These are phyloP conservation scores for Microcyclospora pomicola DNA, from an alignment of 2,329 filamentous ascomycete species.

Conservation along the genomic window DNA sequence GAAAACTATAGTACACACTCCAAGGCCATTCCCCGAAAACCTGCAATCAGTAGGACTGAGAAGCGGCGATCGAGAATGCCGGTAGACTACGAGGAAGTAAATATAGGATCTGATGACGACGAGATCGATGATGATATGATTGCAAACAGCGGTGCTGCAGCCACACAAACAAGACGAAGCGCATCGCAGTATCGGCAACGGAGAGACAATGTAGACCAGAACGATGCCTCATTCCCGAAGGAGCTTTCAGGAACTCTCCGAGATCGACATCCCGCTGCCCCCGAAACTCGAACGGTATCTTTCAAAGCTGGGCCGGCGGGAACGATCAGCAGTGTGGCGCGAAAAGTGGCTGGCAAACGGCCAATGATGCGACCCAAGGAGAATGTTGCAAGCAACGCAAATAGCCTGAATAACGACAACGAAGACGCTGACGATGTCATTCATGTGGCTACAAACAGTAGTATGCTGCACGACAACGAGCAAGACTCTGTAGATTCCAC, in stretches of 20 bases:
- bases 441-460: constrained; percentile 6
- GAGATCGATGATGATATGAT: constrained; percentile 16
- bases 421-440: constrained; percentile 16
- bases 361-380: constrained; percentile 17
- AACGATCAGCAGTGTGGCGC: too few relatives aligned
- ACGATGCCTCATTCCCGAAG: background rate
- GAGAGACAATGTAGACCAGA: background rate
- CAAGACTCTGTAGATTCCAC: constrained; percentile 8
- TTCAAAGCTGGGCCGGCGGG: too few relatives aligned
- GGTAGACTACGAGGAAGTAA: constrained; percentile 32
- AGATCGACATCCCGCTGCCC: too few relatives aligned
- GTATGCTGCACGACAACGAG: constrained; percentile 6
- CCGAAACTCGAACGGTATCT: too few relatives aligned
- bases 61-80: constrained; percentile 5
- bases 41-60: constrained; percentile 7
- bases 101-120: constrained; percentile 33
- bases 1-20: constrained; percentile 13
- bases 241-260: too few relatives aligned
- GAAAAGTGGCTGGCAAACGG: constrained; percentile 17
- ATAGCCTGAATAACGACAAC: constrained; percentile 13
- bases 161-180: constrained; percentile 1
- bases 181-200: too few relatives aligned
- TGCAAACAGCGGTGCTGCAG: background rate
- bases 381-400: too few relatives aligned
- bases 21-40: constrained; percentile 2